Evolutionary conservation across 495 filamentous ascomycete species (phyloP), one percentile per base, ranked within the genome.

Genomic region (Hyphodiscus hymeniophilus): DNA sequence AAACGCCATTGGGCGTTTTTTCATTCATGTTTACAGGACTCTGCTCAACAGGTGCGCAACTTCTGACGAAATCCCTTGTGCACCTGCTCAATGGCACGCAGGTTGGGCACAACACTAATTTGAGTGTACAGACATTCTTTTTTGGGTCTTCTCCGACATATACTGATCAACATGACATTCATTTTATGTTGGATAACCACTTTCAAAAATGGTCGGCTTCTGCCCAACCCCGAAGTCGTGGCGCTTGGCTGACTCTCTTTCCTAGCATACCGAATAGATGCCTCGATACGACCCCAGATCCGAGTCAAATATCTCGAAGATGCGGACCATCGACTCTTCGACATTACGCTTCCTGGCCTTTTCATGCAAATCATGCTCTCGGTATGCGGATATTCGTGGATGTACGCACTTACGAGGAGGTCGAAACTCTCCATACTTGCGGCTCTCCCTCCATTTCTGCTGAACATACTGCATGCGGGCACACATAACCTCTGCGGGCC

Each of bases 101-200:
- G n/a, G n/a, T n/a, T n/a, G n/a, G n/a, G n/a, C 28, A 10, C 12
- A 28, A 18, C 20, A 4, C 33, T 36, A 38, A 17, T 47, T n/a
- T 28, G 8, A 13, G 8, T 21, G 2, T 36, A 15, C 32, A 51
- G 48, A 45, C 41, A 51, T 39, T 44, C 48, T 3, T 32, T 51
- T 36, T 30, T 45, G 13, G 40, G 48, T 3, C 28, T 51, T 12
- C 39, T 51, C 22, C 34, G 35, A 38, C 48, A 51, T 23, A 39
- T 51, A 13, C 18, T 51, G 12, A 38, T 36, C n/a, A 51, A 51
- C 23, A 44, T 51, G 48, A 45, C 26, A 15, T 51, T 51, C 22
- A 51, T 51, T 23, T 23, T 51, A 2, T 20, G 36, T 11, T 51
- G 48, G 48, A 51, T 51, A 4, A 51, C 48, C n/a, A 51, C 48